Conservation (phyloP, 1,139 yeast genomes). For the Spencermartinsiella ligniputridi region DNA sequence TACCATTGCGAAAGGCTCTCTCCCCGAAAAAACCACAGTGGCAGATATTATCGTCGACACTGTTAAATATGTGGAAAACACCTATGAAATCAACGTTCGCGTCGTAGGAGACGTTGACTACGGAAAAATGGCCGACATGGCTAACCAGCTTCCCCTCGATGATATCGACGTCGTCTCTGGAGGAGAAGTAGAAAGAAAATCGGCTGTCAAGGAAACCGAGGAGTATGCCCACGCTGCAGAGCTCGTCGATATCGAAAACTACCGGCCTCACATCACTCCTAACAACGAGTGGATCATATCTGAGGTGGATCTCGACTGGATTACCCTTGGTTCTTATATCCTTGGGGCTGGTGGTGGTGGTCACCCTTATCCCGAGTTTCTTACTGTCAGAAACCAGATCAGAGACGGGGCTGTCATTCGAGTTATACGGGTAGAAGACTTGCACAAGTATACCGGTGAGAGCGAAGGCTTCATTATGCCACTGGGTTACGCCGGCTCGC, state of each 20-base stretch:
- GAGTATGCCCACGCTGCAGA: not conserved
- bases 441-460: slow-evolving; percentile 22
- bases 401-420: slow-evolving; percentile 35
- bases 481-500: slow-evolving; percentile 44
- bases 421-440: slow-evolving; percentile 37
- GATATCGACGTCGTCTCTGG: not conserved
- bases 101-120: slow-evolving; percentile 22
- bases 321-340: slow-evolving; percentile 43
- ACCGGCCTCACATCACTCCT: slow-evolving; percentile 35
- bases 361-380: slow-evolving; percentile 40
- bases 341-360: slow-evolving; percentile 52
- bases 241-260: slow-evolving; percentile 19
- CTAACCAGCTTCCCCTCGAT: not conserved
- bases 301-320: slow-evolving; percentile 40
- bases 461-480: slow-evolving; percentile 36
- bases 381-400: slow-evolving; percentile 36
- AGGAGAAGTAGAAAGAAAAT: slow-evolving; percentile 11
- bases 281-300: slow-evolving; percentile 41
- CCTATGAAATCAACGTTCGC: slow-evolving; percentile 16
- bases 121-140: not conserved
- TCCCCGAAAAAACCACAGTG: slow-evolving; percentile 13
- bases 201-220: slow-evolving; percentile 4
- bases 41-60: slow-evolving; percentile 20
- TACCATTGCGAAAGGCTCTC: slow-evolving; percentile 17
- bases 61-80: slow-evolving; percentile 17